Evolutionary conservation across 2,329 filamentous ascomycete genomes (phyloP).

Genomic region (Curvularia lunata): DNA sequence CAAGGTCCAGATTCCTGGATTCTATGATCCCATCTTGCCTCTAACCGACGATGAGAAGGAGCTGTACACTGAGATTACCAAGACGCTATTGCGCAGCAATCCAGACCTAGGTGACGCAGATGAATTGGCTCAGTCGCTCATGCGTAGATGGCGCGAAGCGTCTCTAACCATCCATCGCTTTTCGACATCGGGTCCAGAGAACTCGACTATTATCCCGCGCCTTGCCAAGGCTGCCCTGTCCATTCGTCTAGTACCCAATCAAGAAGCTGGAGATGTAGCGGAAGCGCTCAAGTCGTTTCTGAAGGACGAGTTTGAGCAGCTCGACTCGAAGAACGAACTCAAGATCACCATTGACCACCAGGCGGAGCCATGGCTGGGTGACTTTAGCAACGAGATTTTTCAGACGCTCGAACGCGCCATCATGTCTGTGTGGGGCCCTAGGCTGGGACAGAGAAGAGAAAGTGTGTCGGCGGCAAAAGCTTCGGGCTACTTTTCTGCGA

Average conservation of each 20-base stretch:
- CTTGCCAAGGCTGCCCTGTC: constrained; percentile 89
- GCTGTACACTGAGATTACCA: constrained; percentile 83
- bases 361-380: constrained; percentile 95
- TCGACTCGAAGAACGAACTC: constrained; percentile 82
- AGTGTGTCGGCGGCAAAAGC: constrained; percentile 13
- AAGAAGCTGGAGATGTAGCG: constrained; percentile 81
- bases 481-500: constrained; percentile 26
- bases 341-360: constrained; percentile 87
- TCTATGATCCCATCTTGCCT: constrained; percentile 83
- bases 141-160: constrained; percentile 94
- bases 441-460: constrained; percentile 42
- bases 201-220: constrained; percentile 88
- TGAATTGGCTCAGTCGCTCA: constrained; percentile 80
- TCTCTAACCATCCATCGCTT: constrained; percentile 94
- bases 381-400: constrained; percentile 90
- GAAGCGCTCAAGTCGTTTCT: constrained; percentile 71
- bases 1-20: constrained; percentile 81
- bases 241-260: constrained; percentile 89
- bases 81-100: constrained; percentile 74
- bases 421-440: constrained; percentile 79
- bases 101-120: constrained; percentile 68
- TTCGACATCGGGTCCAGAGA: constrained; percentile 85
- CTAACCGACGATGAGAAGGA: constrained; percentile 77
- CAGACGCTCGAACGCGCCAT: constrained; percentile 85
- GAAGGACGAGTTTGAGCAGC: constrained; percentile 70